These are phyloP conservation scores for Coniferiporia sulphurascens DNA, from an alignment of 1,284 basidiomycete species.

Conservation along the genomic window DNA sequence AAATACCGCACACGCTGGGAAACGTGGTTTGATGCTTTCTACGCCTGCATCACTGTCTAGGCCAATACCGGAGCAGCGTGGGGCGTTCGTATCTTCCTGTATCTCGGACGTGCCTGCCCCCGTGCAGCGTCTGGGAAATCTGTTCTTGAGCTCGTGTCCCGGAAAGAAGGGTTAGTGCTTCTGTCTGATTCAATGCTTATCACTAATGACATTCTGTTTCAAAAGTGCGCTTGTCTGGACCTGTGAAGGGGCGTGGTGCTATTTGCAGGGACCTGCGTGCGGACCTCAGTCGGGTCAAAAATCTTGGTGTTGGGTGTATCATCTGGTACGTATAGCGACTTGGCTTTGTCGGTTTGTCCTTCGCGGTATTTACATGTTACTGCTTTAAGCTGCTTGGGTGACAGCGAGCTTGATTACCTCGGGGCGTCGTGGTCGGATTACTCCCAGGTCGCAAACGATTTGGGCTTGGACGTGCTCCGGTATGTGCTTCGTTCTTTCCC, in stretches of 20 bases:
- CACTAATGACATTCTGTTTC: slow-evolving; percentile 5
- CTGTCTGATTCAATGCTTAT: slow-evolving; percentile 1
- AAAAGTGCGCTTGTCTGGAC: slow-evolving; percentile 77
- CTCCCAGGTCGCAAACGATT: slow-evolving; percentile 49
- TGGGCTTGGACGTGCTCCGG: slow-evolving; percentile 76
- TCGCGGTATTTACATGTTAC: not conserved
- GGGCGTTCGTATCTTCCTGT: not conserved
- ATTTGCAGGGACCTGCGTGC: slow-evolving; percentile 80
- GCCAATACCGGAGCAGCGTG: not conserved
- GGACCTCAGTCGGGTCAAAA: slow-evolving; percentile 77
- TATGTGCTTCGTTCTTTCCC: slow-evolving; percentile 21
- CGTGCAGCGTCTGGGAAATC: slow-evolving; percentile 65
- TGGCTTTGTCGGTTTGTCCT: slow-evolving; percentile 13
- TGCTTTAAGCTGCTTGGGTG: slow-evolving; percentile 69
- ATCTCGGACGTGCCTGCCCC: slow-evolving; percentile 16
- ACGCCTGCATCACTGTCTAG: not conserved
- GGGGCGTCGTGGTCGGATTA: slow-evolving; percentile 85
- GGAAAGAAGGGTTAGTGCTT: slow-evolving; percentile 77
- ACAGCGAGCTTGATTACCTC: slow-evolving; percentile 79
- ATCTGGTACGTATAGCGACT: slow-evolving; percentile 58
- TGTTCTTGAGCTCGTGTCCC: slow-evolving; percentile 89
- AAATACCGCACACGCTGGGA: not conserved
- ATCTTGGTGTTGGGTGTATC: slow-evolving; percentile 74
- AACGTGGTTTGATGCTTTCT: slow-evolving; percentile 10
- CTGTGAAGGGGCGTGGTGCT: slow-evolving; percentile 74